Conservation (phyloP, 768 basidiomycete species). For the Kockovaella imperatae region DNA sequence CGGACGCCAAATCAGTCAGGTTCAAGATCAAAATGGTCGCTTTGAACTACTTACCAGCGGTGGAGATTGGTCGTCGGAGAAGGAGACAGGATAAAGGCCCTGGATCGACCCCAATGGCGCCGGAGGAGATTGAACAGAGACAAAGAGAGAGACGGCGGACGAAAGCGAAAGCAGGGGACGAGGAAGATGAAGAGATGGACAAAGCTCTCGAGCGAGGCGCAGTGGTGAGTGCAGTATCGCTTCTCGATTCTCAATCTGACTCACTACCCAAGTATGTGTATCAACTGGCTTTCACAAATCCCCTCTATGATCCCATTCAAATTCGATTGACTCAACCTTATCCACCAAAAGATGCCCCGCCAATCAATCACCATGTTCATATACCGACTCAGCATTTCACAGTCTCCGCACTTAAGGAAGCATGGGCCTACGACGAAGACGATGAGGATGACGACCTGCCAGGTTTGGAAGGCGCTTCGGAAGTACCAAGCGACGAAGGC, state of each 20-base stretch:
- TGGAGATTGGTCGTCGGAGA: conserved; percentile 51
- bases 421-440: conserved; percentile 97
- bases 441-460: conserved; percentile 54
- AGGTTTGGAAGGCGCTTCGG: conserved; percentile 42
- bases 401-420: conserved; percentile 85
- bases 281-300: conserved; percentile 86
- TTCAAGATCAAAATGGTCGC: conserved; percentile 98
- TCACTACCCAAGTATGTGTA: conserved; percentile 56
- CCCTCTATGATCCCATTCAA: conserved; percentile 89
- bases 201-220: conserved; percentile 17
- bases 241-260: not conserved
- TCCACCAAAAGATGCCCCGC: conserved; percentile 41
- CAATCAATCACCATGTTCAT: conserved; percentile 49
- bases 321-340: conserved; percentile 63
- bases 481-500: conserved; percentile 49
- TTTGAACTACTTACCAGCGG: conserved; percentile 82
- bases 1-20: conserved; percentile 89
- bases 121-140: conserved; percentile 16
- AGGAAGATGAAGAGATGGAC: conserved; percentile 30
- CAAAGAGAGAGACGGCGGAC: conserved; percentile 20
- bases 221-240: conserved; percentile 14
- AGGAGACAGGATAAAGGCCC: conserved; percentile 8
- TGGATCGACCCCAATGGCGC: not conserved
- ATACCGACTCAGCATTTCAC: conserved; percentile 71
- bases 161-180: conserved; percentile 13